Conservation (phyloP, 108 stramenopile genomes). For the Skeletonema grethae region DNA sequence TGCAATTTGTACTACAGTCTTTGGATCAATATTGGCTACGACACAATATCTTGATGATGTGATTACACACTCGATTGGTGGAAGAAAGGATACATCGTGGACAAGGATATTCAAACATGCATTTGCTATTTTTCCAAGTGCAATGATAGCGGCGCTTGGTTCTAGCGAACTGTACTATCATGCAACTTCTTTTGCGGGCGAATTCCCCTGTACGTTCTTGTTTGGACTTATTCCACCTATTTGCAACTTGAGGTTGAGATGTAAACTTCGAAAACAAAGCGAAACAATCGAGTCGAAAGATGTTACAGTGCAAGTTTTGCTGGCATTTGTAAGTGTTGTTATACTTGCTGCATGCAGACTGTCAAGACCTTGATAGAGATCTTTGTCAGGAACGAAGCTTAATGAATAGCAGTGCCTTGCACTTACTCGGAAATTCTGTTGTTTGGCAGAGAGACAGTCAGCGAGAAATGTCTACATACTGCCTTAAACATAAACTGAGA, state of each 20-base stretch:
- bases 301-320: not conserved
- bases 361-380: not conserved
- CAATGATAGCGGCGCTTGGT: conserved; percentile 19
- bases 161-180: conserved; percentile 34
- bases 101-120: conserved; percentile 11
- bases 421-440: no score
- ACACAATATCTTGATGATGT: conserved; percentile 26
- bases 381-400: no score
- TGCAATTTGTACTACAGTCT: conserved; percentile 41
- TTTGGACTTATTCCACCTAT: conserved; percentile 33
- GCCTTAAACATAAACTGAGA: no score
- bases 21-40: conserved; percentile 27
- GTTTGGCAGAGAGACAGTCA: no score
- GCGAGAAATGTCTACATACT: no score
- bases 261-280: conserved; percentile 2
- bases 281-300: not conserved
- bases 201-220: conserved; percentile 30
- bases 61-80: conserved; percentile 9
- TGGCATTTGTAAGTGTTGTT: not conserved
- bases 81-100: not conserved
- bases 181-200: conserved; percentile 33
- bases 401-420: no score
- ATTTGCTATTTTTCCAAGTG: conserved; percentile 25
- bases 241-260: conserved; percentile 32
- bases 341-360: conserved; percentile 6